Percentiles rank a stretch among this genome's conserved stretches.
These are phyloP conservation scores for Sclerotinia spermophila DNA, from an alignment of 2,329 filamentous ascomycete species.

Conservation along the genomic window DNA sequence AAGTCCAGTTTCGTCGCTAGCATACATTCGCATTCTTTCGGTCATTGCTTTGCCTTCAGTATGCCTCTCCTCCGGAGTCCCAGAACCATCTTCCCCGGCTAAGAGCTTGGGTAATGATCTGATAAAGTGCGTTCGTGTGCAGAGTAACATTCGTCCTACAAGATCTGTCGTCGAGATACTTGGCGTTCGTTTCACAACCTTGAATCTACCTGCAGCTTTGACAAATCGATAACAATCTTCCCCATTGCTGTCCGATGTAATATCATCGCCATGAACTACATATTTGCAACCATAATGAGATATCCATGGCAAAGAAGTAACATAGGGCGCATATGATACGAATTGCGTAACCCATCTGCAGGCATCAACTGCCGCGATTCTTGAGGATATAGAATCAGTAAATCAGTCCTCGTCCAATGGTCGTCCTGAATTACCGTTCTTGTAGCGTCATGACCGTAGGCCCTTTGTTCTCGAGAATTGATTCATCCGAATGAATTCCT, in stretches of 20 bases:
- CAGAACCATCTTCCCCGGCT: conserved; percentile 67
- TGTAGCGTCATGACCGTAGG: conserved; percentile 93
- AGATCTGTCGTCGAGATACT: conserved; percentile 96
- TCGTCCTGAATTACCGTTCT: conserved; percentile 60
- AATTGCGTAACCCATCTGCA: conserved; percentile 91
- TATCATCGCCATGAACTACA: conserved; percentile 95
- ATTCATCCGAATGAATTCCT: conserved; percentile 92
- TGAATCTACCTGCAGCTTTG: conserved; percentile 89
- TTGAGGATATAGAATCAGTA: conserved; percentile 40
- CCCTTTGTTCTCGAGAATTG: conserved; percentile 94
- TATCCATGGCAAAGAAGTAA: conserved; percentile 91
- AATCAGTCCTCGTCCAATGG: conserved; percentile 26
- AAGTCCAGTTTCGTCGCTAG: conserved; percentile 78
- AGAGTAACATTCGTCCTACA: conserved; percentile 95
- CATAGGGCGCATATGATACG: conserved; percentile 84
- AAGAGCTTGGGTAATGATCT: conserved; percentile 69
- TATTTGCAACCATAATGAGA: conserved; percentile 92
- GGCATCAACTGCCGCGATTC: conserved; percentile 84
- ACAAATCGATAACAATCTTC: conserved; percentile 98
- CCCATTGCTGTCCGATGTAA: conserved; percentile 88
- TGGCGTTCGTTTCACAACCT: conserved; percentile 93
- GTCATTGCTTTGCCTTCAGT: conserved; percentile 64
- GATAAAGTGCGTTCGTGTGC: conserved; percentile 93
- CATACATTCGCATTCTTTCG: conserved; percentile 77
- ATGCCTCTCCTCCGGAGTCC: conserved; percentile 63